phyloP scores from a whole-genome alignment of 352 stramenopile genomes.

The Lagenidium sp. region DNA sequence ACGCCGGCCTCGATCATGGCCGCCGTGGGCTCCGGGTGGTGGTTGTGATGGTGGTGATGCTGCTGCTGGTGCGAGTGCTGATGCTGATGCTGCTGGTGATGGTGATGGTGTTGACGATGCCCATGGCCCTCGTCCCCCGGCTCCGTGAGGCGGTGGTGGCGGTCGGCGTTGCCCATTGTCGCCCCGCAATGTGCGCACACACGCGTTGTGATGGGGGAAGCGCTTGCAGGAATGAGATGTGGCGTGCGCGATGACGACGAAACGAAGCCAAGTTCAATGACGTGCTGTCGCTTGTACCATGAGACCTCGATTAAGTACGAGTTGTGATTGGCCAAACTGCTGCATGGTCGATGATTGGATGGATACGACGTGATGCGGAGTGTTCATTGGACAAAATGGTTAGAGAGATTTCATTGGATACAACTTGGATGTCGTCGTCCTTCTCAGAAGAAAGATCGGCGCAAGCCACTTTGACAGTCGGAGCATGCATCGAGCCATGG shows the following conservation, averaged over 20 bases:
- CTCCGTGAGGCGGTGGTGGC: too few relatives aligned
- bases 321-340: conserved; percentile 11
- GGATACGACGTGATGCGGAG: too few relatives aligned
- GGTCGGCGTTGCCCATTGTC: too few relatives aligned
- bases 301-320: neutral
- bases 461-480: neutral
- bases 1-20: conserved; percentile 51
- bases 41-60: neutral
- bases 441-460: neutral
- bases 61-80: neutral
- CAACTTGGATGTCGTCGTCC: neutral
- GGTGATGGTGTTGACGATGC: neutral
- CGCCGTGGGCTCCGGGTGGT: neutral
- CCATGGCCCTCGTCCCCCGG: too few relatives aligned
- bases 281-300: neutral
- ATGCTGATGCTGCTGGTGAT: neutral
- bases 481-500: too few relatives aligned
- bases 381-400: too few relatives aligned
- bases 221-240: too few relatives aligned
- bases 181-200: too few relatives aligned
- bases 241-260: too few relatives aligned
- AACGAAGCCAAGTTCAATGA: conserved; percentile 9
- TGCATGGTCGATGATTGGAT: conserved; percentile 1
- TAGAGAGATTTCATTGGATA: too few relatives aligned
- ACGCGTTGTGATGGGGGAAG: too few relatives aligned